Conservation (phyloP, 176 grass and related monocot species). For the Echinochloa phyllopogon region DNA sequence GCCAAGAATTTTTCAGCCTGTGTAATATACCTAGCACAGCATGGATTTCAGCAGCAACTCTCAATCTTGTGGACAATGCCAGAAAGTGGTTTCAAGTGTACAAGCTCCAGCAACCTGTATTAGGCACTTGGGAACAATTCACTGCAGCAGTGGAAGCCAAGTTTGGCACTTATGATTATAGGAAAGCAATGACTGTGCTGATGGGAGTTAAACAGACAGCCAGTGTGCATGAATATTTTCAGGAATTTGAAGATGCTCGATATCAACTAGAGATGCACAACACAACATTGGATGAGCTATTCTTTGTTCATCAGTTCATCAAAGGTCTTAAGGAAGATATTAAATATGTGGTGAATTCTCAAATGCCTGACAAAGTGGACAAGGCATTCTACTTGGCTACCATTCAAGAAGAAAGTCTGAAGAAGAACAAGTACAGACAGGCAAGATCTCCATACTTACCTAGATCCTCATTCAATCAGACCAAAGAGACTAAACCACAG, state of each 20-base stretch:
- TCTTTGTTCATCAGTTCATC: not conserved
- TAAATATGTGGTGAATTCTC: too few species aligned
- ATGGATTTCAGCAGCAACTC: not conserved
- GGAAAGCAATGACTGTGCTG: not conserved
- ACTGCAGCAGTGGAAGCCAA: not conserved
- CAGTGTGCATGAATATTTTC: not conserved
- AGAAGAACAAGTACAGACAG: too few species aligned
- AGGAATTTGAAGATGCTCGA: not conserved
- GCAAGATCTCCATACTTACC: too few species aligned
- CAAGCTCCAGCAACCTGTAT: not conserved
- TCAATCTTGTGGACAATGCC: not conserved
- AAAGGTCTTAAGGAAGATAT: too few species aligned
- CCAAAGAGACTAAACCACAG: too few species aligned
- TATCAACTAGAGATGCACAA: not conserved
- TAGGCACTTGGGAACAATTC: fast-evolving
- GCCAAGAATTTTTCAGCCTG: too few species aligned
- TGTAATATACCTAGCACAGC: fast-evolving
- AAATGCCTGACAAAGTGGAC: too few species aligned
- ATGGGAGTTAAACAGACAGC: not conserved
- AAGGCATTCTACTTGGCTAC: too few species aligned
- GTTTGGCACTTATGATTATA: not conserved
- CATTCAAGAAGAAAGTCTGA: too few species aligned
- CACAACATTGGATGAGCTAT: not conserved
- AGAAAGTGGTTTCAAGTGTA: not conserved
- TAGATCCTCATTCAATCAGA: too few species aligned